Evolutionary conservation across 2,329 filamentous ascomycete species (phyloP), one percentile per base, ranked within the genome.

Genomic region (Botrytis squamosa): DNA sequence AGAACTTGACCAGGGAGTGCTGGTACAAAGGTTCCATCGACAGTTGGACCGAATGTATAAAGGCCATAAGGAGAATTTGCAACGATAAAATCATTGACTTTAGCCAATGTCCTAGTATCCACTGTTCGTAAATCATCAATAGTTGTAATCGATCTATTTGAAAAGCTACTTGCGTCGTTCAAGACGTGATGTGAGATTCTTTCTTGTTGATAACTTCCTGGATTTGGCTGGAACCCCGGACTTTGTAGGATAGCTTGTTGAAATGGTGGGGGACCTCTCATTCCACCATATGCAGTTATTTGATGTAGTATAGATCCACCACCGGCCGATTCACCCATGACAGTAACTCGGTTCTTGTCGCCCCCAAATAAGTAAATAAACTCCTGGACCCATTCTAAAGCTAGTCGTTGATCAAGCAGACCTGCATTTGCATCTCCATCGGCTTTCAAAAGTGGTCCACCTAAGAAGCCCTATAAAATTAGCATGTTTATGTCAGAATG

Each of bases 331-430:
- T 86, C 81, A 7, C 86, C 86, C 46, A 87, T 82, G 20, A 88
- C 82, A 0, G 86, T 88, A 40, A 88, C 84, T 22, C 83, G 81
- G 3, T 82, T 79, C 2, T 83, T 80, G 77, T 89, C 85, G 16
- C 88, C 88, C 7, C 88, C 87, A 76, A 89, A 90, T 86, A 84
- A 5, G 89, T 84, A 88, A 88, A 90, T 42, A 22, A 38, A 63
- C 22, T 42, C 60, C 25, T 42, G 60, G 25, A 63, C 14, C 60
- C 60, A 63, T 76, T 88, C 82, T 12, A 90, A 81, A 36, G 87
- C 87, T 29, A 88, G 82, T 14, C 86, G 83, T 77, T 90, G 88
- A 74, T 89, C 87, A 71, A 85, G 82, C 0, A 88, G 80, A 5
- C 83, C 87, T 16, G 84, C 60, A 36, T 63, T 42, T n/a, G 60